Evolutionary conservation across 495 filamentous ascomycete species (phyloP), one percentile per base, ranked within the genome.

Genomic region (Trichoderma erinaceum): DNA sequence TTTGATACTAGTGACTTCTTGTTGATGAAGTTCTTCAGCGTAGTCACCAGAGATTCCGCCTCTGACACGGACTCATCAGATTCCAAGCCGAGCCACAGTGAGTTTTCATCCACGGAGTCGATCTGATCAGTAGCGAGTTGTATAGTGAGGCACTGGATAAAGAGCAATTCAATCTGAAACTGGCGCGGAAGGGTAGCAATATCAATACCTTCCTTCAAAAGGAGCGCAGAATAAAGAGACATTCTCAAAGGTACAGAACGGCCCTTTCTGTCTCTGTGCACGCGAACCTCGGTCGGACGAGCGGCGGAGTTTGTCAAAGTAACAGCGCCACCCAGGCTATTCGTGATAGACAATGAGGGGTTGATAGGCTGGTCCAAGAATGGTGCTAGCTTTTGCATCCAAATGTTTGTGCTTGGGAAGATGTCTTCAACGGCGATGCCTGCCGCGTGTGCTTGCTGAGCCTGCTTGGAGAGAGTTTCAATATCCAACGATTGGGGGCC

Each of bases 231-330:
- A 75, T 90, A 96, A 56, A 85, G 76, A 21, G 88, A 85, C 79
- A 96, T 88, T 64, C 95, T 82, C 41, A 93, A 85, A 21, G 91
- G 86, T 66, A 85, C 79, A 1, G 92, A 92, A 25, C 86, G 86
- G 1, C 90, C 91, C 65, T 82, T 81, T 3, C 79, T 77, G 77
- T 97, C 93, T 50, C 88, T 78, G 71, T 69, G 74, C 66, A 68
- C 71, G 38, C 67, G 75, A 50, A 65, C 67, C 64, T 48, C 73
- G 64, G 64, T 74, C 35, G 25, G 80, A 38, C 50, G 69, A 64
- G 50, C 61, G 2, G 70, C 50, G 15, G 69, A 63, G 12, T 84
- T 74, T 0, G 89, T 81, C 6, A 97, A 76, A 70, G 90, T 87
- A 38, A 93, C 86, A 13, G 84, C 83, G 16, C 91, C 91, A 7